Percentiles rank a stretch among this genome's conserved stretches.
Evolutionary conservation across 179 eudicot genomes (phyloP).

Genomic region (Corrigiola litoralis): DNA sequence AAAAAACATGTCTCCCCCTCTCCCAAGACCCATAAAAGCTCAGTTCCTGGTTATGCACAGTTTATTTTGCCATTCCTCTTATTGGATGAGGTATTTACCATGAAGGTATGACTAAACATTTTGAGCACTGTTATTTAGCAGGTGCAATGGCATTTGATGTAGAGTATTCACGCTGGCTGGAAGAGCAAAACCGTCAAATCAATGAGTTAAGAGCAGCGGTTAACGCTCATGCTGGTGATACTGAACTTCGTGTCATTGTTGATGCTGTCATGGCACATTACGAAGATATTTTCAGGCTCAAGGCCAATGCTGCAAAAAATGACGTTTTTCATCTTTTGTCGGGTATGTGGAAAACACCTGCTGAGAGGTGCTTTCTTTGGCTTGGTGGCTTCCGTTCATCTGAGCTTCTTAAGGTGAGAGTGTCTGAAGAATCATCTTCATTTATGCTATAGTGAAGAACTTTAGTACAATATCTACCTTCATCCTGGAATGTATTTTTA

Average conservation of each 20-base stretch:
- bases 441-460: not conserved
- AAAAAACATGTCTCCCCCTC: too few relatives aligned
- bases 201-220: slow-evolving; percentile 91
- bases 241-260: slow-evolving; percentile 83
- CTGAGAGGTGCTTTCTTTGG: slow-evolving; percentile 95
- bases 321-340: slow-evolving; percentile 93
- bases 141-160: slow-evolving; percentile 96
- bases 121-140: slow-evolving; percentile 24
- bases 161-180: slow-evolving; percentile 91
- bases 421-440: not conserved
- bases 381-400: slow-evolving; percentile 96
- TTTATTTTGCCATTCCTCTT: too few relatives aligned
- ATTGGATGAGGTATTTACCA: not conserved
- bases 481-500: not conserved
- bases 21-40: too few relatives aligned
- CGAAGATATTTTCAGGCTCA: slow-evolving; percentile 82
- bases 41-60: too few relatives aligned
- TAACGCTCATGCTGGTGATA: slow-evolving; percentile 90
- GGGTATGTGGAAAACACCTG: slow-evolving; percentile 99
- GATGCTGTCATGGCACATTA: slow-evolving; percentile 79
- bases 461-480: not conserved
- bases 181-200: slow-evolving; percentile 79
- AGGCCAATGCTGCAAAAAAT: slow-evolving; percentile 83
- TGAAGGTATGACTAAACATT: not conserved
- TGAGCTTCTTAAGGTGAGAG: slow-evolving; percentile 81